These are phyloP conservation scores for Protomyces lactucae-debilis DNA, from an alignment of 1,139 yeast genomes.

Conservation along the genomic window DNA sequence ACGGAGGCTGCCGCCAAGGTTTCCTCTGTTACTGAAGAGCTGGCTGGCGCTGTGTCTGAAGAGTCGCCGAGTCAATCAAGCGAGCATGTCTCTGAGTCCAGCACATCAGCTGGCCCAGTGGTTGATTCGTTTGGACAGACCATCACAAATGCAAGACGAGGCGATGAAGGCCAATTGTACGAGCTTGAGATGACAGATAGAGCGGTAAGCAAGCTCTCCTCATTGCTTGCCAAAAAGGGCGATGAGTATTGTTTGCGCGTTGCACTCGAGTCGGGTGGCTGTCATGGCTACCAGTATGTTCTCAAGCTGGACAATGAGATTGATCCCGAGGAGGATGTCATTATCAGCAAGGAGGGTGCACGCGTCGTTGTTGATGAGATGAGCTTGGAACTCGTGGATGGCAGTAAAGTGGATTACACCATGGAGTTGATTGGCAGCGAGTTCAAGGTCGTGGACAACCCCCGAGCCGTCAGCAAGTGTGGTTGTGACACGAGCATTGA, in stretches of 20 bases:
- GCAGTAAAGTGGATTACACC: conserved; percentile 81
- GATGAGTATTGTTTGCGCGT: conserved; percentile 62
- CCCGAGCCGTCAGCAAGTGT: conserved; percentile 84
- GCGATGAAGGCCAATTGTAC: conserved; percentile 3
- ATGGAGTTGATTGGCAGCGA: conserved; percentile 93
- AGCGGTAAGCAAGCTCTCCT: conserved; percentile 1
- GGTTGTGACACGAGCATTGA: conserved; percentile 45
- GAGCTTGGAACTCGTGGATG: conserved; percentile 75
- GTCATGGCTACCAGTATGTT: conserved; percentile 94
- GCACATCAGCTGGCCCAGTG: background rate
- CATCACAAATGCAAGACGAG: conserved; percentile 1
- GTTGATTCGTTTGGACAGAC: conserved; percentile 3
- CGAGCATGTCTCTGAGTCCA: background rate
- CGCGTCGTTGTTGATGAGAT: conserved; percentile 71
- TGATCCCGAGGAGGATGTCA: conserved; percentile 40
- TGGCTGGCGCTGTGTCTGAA: background rate
- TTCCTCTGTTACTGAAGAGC: background rate
- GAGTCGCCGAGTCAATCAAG: background rate
- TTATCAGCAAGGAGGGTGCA: conserved; percentile 67
- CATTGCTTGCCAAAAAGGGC: background rate
- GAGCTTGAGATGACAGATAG: conserved; percentile 7
- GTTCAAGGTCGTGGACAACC: conserved; percentile 85
- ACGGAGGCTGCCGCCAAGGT: conserved; percentile 8
- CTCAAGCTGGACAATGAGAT: conserved; percentile 53
- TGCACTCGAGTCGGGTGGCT: conserved; percentile 94